Percentiles rank a stretch among this genome's conserved stretches.
Conservation (phyloP, 2,329 filamentous ascomycete species). For the Alternaria triticina region DNA sequence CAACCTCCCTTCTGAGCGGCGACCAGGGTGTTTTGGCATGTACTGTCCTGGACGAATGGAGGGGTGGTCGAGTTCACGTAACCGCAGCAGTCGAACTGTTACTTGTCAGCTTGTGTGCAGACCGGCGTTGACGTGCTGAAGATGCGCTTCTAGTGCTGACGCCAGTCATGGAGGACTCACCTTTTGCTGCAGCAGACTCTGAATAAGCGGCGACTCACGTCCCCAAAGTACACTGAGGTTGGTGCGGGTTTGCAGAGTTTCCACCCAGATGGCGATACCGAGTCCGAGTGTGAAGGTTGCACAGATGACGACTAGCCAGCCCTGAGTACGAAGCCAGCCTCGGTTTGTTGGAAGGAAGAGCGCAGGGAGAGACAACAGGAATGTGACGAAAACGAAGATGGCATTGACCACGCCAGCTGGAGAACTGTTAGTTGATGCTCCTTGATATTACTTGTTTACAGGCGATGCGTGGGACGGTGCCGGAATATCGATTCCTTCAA, state of each 20-base stretch:
- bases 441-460: neutral
- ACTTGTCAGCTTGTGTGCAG: constrained; percentile 27
- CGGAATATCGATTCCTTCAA: constrained; percentile 20
- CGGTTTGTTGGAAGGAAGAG: constrained; percentile 70
- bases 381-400: constrained; percentile 73
- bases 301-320: constrained; percentile 71
- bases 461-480: constrained; percentile 25
- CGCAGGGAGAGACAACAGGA: constrained; percentile 73
- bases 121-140: neutral
- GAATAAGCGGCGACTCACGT: constrained; percentile 61
- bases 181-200: constrained; percentile 73
- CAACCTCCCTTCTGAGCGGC: constrained; percentile 75
- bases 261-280: constrained; percentile 67
- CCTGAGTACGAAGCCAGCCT: constrained; percentile 73
- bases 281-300: constrained; percentile 69
- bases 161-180: constrained; percentile 53
- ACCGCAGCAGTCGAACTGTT: constrained; percentile 79
- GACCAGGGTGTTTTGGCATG: constrained; percentile 72
- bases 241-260: constrained; percentile 71
- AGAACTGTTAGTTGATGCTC: constrained; percentile 26
- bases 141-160: constrained; percentile 4
- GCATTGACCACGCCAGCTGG: constrained; percentile 74
- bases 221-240: constrained; percentile 69
- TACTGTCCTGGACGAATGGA: constrained; percentile 71
- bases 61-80: constrained; percentile 76